These are phyloP conservation scores for Rhinocladiella similis DNA, from an alignment of 2,329 filamentous ascomycete species.

Conservation along the genomic window DNA sequence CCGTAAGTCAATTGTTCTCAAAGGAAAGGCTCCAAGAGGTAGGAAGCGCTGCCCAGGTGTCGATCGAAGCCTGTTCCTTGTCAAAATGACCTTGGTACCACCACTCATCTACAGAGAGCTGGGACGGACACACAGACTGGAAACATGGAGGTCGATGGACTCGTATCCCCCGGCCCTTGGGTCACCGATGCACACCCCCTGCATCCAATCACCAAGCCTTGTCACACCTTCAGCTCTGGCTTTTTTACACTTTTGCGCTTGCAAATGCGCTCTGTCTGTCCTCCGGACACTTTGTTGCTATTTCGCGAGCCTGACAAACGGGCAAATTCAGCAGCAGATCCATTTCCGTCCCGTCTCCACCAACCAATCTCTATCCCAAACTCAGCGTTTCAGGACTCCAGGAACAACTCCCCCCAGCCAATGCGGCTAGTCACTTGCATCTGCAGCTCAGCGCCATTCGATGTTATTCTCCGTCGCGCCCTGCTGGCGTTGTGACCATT, in stretches of 20 bases:
- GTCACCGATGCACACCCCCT: background rate
- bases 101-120: background rate
- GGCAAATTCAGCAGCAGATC: slow-evolving; percentile 4
- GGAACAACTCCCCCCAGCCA: background rate
- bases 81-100: background rate
- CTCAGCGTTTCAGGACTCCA: slow-evolving; percentile 22
- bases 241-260: background rate
- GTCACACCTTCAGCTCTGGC: slow-evolving; percentile 11
- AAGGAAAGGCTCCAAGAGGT: background rate
- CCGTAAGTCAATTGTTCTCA: too few species aligned
- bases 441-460: background rate
- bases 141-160: too few species aligned
- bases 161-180: background rate
- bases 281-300: slow-evolving; percentile 7
- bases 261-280: background rate
- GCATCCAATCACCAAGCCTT: slow-evolving; percentile 19
- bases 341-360: slow-evolving; percentile 9
- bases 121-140: too few species aligned
- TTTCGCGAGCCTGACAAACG: slow-evolving; percentile 21
- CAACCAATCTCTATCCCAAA: slow-evolving; percentile 9
- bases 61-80: background rate
- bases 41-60: background rate
- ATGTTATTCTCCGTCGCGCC: slow-evolving; percentile 14
- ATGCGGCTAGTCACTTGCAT: slow-evolving; percentile 17
- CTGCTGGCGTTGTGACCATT: slow-evolving; percentile 3